Evolutionary conservation across 148 eudicot species (phyloP), one percentile per base, ranked within the genome.

Genomic region (Selenicereus undatus): DNA sequence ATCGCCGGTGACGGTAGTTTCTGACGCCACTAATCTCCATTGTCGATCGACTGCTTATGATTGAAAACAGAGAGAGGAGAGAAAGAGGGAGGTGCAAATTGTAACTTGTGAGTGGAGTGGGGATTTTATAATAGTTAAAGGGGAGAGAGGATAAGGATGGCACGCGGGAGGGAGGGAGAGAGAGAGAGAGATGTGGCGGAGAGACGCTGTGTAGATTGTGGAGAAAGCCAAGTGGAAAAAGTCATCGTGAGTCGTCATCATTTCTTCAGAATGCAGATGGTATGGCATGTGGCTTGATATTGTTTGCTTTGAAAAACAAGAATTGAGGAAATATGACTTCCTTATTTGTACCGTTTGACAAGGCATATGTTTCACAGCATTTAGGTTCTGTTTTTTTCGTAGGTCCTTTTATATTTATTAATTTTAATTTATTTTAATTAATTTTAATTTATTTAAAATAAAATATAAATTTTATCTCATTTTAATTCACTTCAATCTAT

Each of bases 1-100:
- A 74, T 7, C 84, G 81, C 11, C 89, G 88, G 80, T 87, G 88
- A 54, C 87, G 90, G 85, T 60, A 85, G 75, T 58, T 78, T 35
- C 24, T 79, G 43, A 42, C 81, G 73, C 87, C 86, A 74, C 71
- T 81, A 29, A 79, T 79, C 17, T 88, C 89, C 92, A 90, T 90
- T 22, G 13, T 17, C 22, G 16, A 56, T 21, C n/a, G 62, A 54
- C 18, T 56, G n/a, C 1, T 21, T 11, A 4, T 56, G 62, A 20
- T 56, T 17, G 62, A 17, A 56, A 6, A 17, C 4, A 56, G 62
- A 56, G 22, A 56, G n/a, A 17, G 62, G 7, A 20, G 22, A 16
- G 22, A 56, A 56, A 56, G 62, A 16, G 62, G 62, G 62, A 17
- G 62, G 62, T 16, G 62, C 2, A 5, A 56, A 56, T 56, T 56